Evolutionary conservation across 805 yeast species (phyloP), one percentile per base, ranked within the genome.

Genomic region (Cyberlindnera japonica): DNA sequence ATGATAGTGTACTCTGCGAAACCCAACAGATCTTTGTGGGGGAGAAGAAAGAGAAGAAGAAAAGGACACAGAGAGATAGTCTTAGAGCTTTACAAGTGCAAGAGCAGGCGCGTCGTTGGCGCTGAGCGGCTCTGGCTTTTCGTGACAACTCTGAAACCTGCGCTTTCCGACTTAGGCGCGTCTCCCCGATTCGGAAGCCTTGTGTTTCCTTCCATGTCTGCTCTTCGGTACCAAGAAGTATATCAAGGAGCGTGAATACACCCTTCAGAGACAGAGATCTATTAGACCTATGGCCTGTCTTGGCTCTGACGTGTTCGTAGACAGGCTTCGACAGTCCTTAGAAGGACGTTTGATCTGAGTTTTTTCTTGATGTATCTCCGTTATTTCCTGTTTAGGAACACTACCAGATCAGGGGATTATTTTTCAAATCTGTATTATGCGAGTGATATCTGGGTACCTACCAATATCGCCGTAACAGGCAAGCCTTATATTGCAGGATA

Each of bases 291-390:
- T 12, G n/a, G 12, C 6, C 14, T 25, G 15, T 6, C 15, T 25
- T 25, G 28, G n/a, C n/a, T 25, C 15, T 25, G 30, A 6, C 9
- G 16, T 6, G 14, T 27, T 10, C 4, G 7, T 14, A 11, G 12
- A 17, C 22, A 6, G 21, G n/a, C 18, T 4, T 5, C 4, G 33
- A 4, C 6, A 22, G 9, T 6, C 4, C 16, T 25, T 18, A 15
- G 22, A 15, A 16, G 10, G 16, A 3, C 5, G 31, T 34, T 18
- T 35, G 33, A 3, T 15, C 25, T 38, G 29, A n/a, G 29, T 40
- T 38, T 39, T 32, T 24, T 14, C 22, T 45, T 57, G 53, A 50
- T 53, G 59, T 48, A 52, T 39, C 47, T 47, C 37, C 45, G 57
- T 53, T 41, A 31, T 36, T 51, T 14, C 43, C 42, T 5, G 9